A percentile compares a stretch with the other conserved stretches of the same genome.
Conservation (phyloP, 768 basidiomycete species). For the Phlebiopsis gigantea region DNA sequence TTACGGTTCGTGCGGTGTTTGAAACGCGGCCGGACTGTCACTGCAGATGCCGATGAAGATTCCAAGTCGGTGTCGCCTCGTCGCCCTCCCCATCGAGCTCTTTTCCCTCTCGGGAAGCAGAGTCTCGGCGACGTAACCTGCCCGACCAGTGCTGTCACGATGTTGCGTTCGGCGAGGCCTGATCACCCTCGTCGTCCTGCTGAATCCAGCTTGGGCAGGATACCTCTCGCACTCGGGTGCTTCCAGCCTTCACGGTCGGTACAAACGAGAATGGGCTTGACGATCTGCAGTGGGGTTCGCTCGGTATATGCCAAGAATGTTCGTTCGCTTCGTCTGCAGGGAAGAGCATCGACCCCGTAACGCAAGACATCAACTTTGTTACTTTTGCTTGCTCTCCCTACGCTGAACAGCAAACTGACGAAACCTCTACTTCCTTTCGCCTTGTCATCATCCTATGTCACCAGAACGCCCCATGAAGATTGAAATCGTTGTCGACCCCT, state of each 20-base stretch:
- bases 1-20: not conserved
- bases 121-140: not conserved
- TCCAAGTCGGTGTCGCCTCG: not conserved
- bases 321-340: not conserved
- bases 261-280: not conserved
- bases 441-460: slow-evolving; percentile 25
- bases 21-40: not conserved
- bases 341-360: not conserved
- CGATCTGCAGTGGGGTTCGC: not conserved
- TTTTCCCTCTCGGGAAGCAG: not conserved
- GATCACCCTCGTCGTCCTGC: slow-evolving; percentile 4
- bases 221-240: not conserved
- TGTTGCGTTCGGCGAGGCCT: slow-evolving; percentile 2
- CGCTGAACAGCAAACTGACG: slow-evolving; percentile 32
- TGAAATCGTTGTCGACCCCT: slow-evolving; percentile 91
- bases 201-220: slow-evolving; percentile 1
- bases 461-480: slow-evolving; percentile 98
- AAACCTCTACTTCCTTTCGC: slow-evolving; percentile 32
- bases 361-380: slow-evolving; percentile 14
- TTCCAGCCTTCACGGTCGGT: not conserved
- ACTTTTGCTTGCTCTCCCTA: slow-evolving; percentile 15
- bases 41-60: slow-evolving; percentile 9
- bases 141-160: not conserved
- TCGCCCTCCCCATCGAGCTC: slow-evolving; percentile 1
- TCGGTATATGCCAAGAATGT: not conserved